A percentile compares a stretch with the other conserved stretches of the same genome.
These are phyloP conservation scores for Aegle marmelos DNA, from an alignment of 345 rosid genomes.

Conservation along the genomic window DNA sequence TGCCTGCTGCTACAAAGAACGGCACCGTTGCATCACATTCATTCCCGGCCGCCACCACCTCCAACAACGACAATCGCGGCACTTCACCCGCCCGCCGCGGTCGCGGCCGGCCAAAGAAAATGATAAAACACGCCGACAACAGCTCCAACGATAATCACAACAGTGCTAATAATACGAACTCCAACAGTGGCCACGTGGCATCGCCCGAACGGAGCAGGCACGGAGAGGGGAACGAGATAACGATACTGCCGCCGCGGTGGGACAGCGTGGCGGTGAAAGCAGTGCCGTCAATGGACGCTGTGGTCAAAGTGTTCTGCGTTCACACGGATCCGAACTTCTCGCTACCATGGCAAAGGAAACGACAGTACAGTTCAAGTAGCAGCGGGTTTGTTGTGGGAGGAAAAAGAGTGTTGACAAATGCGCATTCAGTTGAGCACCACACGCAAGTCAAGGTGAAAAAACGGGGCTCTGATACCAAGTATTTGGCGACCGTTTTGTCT, in stretches of 20 bases:
- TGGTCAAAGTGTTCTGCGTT: constrained; percentile 88
- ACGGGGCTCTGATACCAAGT: constrained; percentile 90
- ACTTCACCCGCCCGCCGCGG: constrained; percentile 40
- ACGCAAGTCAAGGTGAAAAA: constrained; percentile 91
- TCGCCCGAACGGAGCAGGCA: constrained; percentile 36
- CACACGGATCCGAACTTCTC: constrained; percentile 95
- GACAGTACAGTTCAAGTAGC: constrained; percentile 85
- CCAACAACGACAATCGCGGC: constrained; percentile 16
- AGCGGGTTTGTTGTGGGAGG: constrained; percentile 79
- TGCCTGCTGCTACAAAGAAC: constrained; percentile 10
- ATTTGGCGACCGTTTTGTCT: constrained; percentile 81
- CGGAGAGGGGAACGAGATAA: constrained; percentile 27
- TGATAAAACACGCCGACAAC: constrained; percentile 25
- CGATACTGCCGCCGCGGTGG: constrained; percentile 38
- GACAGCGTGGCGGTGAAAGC: constrained; percentile 62
- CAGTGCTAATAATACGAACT: not conserved
- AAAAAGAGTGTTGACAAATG: constrained; percentile 80
- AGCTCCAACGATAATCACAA: constrained; percentile 5
- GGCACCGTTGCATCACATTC: constrained; percentile 11
- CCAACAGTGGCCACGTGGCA: constrained; percentile 13
- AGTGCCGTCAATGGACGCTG: constrained; percentile 84
- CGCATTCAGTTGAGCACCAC: constrained; percentile 90
- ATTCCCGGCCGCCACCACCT: constrained; percentile 13
- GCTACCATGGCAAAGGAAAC: constrained; percentile 85
- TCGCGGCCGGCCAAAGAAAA: constrained; percentile 49